phyloP scores from a whole-genome alignment of 106 monocot genomes.

The Gastrodia elata region DNA sequence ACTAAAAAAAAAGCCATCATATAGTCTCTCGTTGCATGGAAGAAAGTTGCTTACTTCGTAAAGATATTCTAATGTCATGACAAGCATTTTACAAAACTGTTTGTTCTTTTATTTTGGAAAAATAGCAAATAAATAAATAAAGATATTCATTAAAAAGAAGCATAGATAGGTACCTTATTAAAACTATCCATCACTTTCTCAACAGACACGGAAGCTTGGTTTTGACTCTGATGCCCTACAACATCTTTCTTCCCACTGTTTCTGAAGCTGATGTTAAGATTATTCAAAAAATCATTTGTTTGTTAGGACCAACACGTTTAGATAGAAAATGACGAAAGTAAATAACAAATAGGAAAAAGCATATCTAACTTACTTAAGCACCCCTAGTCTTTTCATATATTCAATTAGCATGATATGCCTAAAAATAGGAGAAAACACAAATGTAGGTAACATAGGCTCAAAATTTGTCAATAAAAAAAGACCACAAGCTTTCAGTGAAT shows the following conservation, averaged over 20 bases:
- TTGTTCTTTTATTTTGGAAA: neutral
- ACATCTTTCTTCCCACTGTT: constrained; percentile 18
- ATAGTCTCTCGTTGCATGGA: neutral
- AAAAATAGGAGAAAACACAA: constrained; percentile 8
- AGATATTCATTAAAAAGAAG: neutral
- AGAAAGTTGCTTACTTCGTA: neutral
- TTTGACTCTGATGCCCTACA: constrained; percentile 13
- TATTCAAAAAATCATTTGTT: constrained; percentile 4
- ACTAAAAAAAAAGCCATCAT: neutral
- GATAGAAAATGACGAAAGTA: constrained; percentile 2
- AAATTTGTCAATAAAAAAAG: neutral
- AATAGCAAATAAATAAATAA: constrained; percentile 2
- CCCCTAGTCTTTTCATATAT: constrained; percentile 43
- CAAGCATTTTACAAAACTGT: neutral
- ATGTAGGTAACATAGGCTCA: constrained; percentile 3
- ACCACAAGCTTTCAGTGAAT: neutral
- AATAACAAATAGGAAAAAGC: neutral
- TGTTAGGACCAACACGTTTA: neutral
- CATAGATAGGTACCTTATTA: constrained; percentile 55
- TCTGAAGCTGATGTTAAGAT: constrained; percentile 16
- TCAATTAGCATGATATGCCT: constrained; percentile 74
- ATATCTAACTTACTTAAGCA: constrained; percentile 40
- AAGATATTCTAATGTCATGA: neutral
- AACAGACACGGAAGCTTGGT: constrained; percentile 3
- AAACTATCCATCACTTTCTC: constrained; percentile 59